These are phyloP conservation scores for Rhododendron williamsianum DNA, from an alignment of 148 eudicot species.

Conservation along the genomic window DNA sequence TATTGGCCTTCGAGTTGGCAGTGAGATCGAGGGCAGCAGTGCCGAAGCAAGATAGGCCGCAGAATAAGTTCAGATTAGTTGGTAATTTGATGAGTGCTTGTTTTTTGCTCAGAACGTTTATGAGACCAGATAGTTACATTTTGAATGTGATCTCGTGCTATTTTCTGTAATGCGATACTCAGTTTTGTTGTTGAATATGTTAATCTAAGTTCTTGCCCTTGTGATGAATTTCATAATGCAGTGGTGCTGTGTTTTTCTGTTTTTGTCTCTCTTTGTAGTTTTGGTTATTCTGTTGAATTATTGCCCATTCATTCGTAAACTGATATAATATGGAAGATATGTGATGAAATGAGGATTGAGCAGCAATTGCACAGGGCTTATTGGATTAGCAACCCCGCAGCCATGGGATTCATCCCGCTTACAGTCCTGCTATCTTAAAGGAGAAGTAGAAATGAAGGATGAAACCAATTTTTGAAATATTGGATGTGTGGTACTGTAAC, in stretches of 20 bases:
- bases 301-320: neutral
- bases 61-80: neutral
- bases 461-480: neutral
- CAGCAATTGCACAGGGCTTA: neutral
- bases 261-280: neutral
- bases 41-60: neutral
- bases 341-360: neutral
- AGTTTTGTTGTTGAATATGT: neutral
- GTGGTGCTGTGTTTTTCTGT: neutral
- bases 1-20: conserved; percentile 91
- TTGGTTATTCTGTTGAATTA: neutral
- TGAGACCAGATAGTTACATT: neutral
- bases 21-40: conserved; percentile 18
- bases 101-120: neutral
- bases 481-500: neutral
- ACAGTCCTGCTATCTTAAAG: neutral
- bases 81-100: neutral
- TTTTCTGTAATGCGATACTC: neutral
- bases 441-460: neutral
- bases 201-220: neutral
- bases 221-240: neutral
- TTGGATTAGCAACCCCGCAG: neutral
- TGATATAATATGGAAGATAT: neutral
- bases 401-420: neutral
- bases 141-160: neutral